Evolutionary conservation across 768 basidiomycete genomes (phyloP).

Genomic region (Russula virescens): DNA sequence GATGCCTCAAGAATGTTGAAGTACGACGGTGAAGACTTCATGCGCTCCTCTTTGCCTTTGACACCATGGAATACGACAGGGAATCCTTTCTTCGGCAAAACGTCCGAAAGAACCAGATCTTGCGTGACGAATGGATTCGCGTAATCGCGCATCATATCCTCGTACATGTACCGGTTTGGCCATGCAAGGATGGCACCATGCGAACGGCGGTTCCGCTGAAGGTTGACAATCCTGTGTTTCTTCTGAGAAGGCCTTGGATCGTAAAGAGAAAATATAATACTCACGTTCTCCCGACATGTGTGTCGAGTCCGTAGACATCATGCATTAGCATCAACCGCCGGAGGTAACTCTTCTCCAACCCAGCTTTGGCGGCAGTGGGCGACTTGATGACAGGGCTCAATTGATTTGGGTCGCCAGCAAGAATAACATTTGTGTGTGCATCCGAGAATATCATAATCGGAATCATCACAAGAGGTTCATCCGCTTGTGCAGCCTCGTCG

Average conservation of each 20-base stretch:
- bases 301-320: conserved; percentile 29
- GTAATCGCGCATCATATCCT: conserved; percentile 30
- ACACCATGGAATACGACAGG: conserved; percentile 34
- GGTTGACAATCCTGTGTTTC: conserved; percentile 16
- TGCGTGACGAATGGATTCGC: conserved; percentile 29
- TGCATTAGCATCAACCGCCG: conserved; percentile 33
- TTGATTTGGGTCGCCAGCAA: conserved; percentile 37
- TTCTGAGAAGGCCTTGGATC: no score
- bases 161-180: conserved; percentile 44
- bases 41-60: conserved; percentile 32
- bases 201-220: conserved; percentile 21
- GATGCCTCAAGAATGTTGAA: conserved; percentile 38
- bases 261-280: conserved; percentile 7
- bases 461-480: conserved; percentile 38
- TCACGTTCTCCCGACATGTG: conserved; percentile 31
- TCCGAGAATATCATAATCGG: conserved; percentile 32
- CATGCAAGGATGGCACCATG: conserved; percentile 44
- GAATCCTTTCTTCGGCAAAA: conserved; percentile 29
- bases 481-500: conserved; percentile 45
- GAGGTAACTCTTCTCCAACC: conserved; percentile 33
- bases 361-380: conserved; percentile 26
- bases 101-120: conserved; percentile 27
- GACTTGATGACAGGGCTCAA: conserved; percentile 36
- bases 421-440: conserved; percentile 33
- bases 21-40: conserved; percentile 35